Conservation (phyloP, 2,329 filamentous ascomycete species). For the Talaromyces amestolkiae region DNA sequence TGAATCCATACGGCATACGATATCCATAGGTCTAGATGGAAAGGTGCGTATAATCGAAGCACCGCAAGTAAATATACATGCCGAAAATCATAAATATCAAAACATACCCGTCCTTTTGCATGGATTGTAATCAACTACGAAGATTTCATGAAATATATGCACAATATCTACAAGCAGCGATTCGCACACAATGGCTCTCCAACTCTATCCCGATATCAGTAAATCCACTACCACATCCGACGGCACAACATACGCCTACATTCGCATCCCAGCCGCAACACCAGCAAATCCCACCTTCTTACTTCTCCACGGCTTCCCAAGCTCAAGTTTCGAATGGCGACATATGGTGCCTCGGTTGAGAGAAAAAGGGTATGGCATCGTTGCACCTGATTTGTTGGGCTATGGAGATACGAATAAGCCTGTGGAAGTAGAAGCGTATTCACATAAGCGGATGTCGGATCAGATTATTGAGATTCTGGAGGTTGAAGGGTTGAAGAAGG, state of each 20-base stretch:
- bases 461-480: constrained; percentile 38
- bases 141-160: too few relatives aligned
- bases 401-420: constrained; percentile 39
- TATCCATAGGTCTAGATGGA: background rate
- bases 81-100: background rate
- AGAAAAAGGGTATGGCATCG: constrained; percentile 41
- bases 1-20: background rate
- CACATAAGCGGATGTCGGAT: constrained; percentile 30
- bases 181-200: constrained; percentile 10
- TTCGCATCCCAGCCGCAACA: constrained; percentile 25
- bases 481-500: constrained; percentile 22
- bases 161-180: background rate
- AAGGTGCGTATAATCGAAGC: background rate
- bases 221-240: constrained; percentile 13
- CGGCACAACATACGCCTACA: constrained; percentile 29
- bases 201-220: constrained; percentile 14
- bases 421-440: constrained; percentile 27
- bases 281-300: constrained; percentile 38
- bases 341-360: constrained; percentile 39
- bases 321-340: constrained; percentile 46
- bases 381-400: constrained; percentile 45
- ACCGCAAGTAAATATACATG: background rate
- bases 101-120: background rate
- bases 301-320: constrained; percentile 52
- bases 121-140: background rate